Conservation (phyloP, 2,329 filamentous ascomycete genomes). For the Cladosporium oxysporum region DNA sequence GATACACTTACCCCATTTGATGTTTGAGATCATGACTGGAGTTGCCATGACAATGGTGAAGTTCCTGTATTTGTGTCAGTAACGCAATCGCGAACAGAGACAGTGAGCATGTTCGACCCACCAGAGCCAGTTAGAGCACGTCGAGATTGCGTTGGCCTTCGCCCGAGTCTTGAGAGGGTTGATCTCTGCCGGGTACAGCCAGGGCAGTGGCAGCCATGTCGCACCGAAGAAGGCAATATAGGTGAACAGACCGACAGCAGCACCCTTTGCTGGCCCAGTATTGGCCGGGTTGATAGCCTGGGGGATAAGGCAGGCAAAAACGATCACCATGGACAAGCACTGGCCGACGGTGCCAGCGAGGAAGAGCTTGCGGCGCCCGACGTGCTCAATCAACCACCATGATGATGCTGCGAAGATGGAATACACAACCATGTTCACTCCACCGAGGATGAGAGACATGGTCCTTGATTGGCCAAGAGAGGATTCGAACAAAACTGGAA, state of each 20-base stretch:
- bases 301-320: constrained; percentile 36
- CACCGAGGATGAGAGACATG: constrained; percentile 66
- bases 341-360: constrained; percentile 50
- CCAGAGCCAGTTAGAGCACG: constrained; percentile 27
- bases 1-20: constrained; percentile 43
- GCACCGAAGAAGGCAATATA: constrained; percentile 34
- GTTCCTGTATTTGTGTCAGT: constrained; percentile 2
- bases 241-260: constrained; percentile 34
- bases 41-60: constrained; percentile 22
- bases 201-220: constrained; percentile 29
- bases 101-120: not conserved
- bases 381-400: constrained; percentile 64
- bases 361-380: constrained; percentile 51
- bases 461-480: constrained; percentile 54
- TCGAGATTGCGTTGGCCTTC: constrained; percentile 16
- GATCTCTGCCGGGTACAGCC: constrained; percentile 33
- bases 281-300: constrained; percentile 15
- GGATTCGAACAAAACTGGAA: constrained; percentile 47
- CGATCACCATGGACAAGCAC: constrained; percentile 54
- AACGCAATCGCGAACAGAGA: not conserved
- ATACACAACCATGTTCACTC: constrained; percentile 29
- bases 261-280: constrained; percentile 17
- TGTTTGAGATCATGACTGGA: constrained; percentile 17
- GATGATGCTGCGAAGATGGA: constrained; percentile 51
- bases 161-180: constrained; percentile 38